Percentiles rank a stretch among this genome's conserved stretches.
These are phyloP conservation scores for Porpolomopsis calyptriformis DNA, from an alignment of 768 basidiomycete species.

Conservation along the genomic window DNA sequence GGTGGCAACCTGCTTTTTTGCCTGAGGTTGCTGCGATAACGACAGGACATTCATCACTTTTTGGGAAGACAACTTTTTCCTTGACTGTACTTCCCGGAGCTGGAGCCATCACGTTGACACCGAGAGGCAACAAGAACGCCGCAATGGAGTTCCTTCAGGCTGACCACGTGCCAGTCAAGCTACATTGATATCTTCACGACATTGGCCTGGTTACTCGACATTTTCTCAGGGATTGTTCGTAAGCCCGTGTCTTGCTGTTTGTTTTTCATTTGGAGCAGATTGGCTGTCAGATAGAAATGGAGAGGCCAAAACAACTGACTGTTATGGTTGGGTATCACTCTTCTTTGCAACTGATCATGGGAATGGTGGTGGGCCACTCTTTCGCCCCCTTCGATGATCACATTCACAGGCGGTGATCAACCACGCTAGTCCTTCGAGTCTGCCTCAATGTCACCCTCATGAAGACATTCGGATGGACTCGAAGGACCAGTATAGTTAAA, in stretches of 20 bases:
- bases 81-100: not conserved
- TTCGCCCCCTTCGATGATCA: too few species aligned
- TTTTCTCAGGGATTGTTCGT: too few species aligned
- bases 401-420: too few species aligned
- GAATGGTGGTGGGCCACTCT: too few species aligned
- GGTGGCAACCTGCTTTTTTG: not conserved
- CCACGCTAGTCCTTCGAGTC: too few species aligned
- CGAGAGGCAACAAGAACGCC: not conserved
- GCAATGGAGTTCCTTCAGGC: not conserved
- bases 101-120: slow-evolving; percentile 1
- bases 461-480: not conserved
- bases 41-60: not conserved
- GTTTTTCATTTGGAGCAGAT: too few species aligned
- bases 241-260: too few species aligned
- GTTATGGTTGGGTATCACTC: not conserved
- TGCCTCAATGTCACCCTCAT: too few species aligned
- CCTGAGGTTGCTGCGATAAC: not conserved
- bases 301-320: not conserved
- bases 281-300: not conserved
- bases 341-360: not conserved
- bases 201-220: too few species aligned
- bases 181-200: too few species aligned
- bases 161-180: not conserved
- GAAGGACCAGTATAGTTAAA: not conserved
- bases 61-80: not conserved